Conservation (phyloP, 1,284 basidiomycete genomes). For the Kalmanozyma brasiliensis region DNA sequence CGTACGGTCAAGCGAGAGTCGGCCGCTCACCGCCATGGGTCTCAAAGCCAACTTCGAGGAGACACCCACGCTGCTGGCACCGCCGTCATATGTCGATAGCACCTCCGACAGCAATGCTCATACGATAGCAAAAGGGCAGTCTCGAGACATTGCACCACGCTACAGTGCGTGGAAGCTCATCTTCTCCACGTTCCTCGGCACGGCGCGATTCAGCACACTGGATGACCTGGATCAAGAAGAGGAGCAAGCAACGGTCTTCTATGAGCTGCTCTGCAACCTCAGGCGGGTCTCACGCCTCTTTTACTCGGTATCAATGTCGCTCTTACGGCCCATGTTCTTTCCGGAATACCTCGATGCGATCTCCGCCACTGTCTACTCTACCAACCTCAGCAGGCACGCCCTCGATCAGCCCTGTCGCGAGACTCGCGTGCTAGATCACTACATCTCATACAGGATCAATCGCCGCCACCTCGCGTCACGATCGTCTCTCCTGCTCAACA, state of each 20-base stretch:
- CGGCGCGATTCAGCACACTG: background rate
- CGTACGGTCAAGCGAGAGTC: too few relatives aligned
- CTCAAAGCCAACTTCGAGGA: constrained; percentile 43
- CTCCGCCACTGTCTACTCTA: constrained; percentile 28
- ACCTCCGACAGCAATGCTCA: background rate
- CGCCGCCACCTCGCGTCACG: constrained; percentile 18
- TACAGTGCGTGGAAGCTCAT: constrained; percentile 33
- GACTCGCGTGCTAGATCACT: constrained; percentile 43
- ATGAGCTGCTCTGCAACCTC: constrained; percentile 28
- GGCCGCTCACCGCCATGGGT: constrained; percentile 12
- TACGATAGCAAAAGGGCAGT: background rate
- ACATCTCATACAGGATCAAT: constrained; percentile 38
- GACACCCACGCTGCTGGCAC: constrained; percentile 26
- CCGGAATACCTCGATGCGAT: constrained; percentile 29
- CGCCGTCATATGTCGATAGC: constrained; percentile 41
- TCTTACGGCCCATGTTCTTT: constrained; percentile 27
- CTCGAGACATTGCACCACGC: constrained; percentile 17
- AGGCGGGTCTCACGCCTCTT: constrained; percentile 34
- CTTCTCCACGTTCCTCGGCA: constrained; percentile 4
- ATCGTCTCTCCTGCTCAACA: constrained; percentile 35
- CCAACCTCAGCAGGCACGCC: constrained; percentile 7
- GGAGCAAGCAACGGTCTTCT: constrained; percentile 12
- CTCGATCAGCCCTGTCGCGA: constrained; percentile 29
- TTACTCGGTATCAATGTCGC: constrained; percentile 33
- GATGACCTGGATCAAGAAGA: constrained; percentile 28